Percentiles rank a stretch among this genome's conserved stretches.
phyloP scores from a whole-genome alignment of 495 filamentous ascomycete genomes.

The Annulohypoxylon bovei region DNA sequence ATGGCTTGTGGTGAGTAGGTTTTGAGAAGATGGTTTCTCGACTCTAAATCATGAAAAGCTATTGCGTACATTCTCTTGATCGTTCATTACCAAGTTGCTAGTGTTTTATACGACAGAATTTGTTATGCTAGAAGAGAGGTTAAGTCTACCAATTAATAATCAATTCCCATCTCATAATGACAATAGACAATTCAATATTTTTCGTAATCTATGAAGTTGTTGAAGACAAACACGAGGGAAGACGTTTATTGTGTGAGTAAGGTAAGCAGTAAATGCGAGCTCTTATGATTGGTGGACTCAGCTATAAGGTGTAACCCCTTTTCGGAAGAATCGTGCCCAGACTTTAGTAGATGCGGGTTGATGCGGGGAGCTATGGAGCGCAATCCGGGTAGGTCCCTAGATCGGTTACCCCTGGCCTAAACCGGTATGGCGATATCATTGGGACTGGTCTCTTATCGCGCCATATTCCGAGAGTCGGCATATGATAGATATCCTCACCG shows the following conservation, averaged over 20 bases:
- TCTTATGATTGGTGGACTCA: not conserved
- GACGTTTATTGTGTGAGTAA: not conserved
- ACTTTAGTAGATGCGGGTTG: not conserved
- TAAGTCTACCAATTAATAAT: not conserved
- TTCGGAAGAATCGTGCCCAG: not conserved
- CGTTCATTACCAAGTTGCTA: not conserved
- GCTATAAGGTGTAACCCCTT: not conserved
- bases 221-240: not conserved
- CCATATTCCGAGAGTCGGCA: not conserved
- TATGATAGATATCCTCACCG: not conserved
- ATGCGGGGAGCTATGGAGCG: not conserved
- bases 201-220: not conserved
- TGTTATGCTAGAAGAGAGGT: not conserved
- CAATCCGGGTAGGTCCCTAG: not conserved
- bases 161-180: not conserved
- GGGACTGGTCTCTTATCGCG: not conserved
- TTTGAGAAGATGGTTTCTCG: not conserved
- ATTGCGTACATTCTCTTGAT: not conserved
- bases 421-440: conserved; percentile 14
- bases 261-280: not conserved
- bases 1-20: not conserved
- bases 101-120: no score
- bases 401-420: conserved; percentile 22
- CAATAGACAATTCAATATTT: not conserved
- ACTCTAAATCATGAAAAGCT: not conserved